Evolutionary conservation across 805 yeast species (phyloP).

Genomic region (Saccharomycopsis schoenii): DNA sequence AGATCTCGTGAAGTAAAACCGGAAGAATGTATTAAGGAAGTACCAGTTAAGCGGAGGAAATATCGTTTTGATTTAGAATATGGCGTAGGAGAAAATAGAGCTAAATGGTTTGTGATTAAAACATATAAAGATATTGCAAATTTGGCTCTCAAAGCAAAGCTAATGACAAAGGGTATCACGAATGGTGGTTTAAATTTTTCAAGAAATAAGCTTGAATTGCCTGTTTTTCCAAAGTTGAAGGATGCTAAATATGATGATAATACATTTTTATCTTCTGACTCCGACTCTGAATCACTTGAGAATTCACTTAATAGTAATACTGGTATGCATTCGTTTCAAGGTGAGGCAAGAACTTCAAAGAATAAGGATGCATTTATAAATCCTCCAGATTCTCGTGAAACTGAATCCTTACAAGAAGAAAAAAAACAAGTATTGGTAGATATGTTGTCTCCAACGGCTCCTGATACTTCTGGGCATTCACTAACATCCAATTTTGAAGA

Average conservation of each 20-base stretch:
- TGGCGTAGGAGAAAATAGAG: conserved; percentile 71
- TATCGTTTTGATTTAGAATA: conserved; percentile 75
- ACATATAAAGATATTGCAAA: conserved; percentile 62
- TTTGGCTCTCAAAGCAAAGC: conserved; percentile 6
- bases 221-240: conserved; percentile 16
- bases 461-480: not conserved
- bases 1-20: conserved; percentile 17
- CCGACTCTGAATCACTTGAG: conserved; percentile 1
- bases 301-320: not conserved
- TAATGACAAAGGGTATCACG: conserved; percentile 2
- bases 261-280: not conserved
- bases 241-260: not conserved
- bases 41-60: conserved; percentile 24
- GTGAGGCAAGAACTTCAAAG: not conserved
- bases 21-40: not conserved
- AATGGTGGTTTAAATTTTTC: conserved; percentile 10
- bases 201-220: conserved; percentile 8
- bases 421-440: not conserved
- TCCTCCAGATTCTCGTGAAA: not conserved
- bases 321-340: not conserved
- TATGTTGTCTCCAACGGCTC: not conserved
- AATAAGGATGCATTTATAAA: not conserved
- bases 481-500: conserved; percentile 10
- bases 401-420: not conserved
- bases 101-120: conserved; percentile 73